Base-by-base conservation (phyloP, 179 eudicot genomes). In the Monotropa hypopitys region DNA sequence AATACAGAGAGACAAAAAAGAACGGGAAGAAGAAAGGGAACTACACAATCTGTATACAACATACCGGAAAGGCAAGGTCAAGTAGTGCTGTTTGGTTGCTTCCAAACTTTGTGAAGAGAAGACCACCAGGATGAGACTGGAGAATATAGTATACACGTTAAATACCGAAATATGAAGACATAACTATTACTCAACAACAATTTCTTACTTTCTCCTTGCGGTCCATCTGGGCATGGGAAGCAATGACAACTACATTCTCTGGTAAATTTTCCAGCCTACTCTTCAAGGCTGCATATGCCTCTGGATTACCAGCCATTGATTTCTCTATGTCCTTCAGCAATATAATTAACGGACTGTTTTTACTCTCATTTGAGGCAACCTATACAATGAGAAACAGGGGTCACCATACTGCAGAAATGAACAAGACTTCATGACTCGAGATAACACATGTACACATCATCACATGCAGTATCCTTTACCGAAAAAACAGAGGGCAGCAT, bases 41-140 rank as follows among this genome's bases (percentile, higher is more conserved):
- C 16, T 11, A 42, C 20, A 69, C 18, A 69, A 61, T 33, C 77
- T 15, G 32, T 20, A 66, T 54, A 16, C 23, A 63, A 51, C 87
- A 75, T 89, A 94, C 97, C 91, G 91, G 91, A 78, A 92, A 93
- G 67, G 92, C 91, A 72, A 94, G 89, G 81, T 94, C 97, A 61
- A 92, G 90, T 67, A 92, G 83, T 45, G 97, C 94, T 40, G 97
- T 92, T 74, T 85, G 93, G 77, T 87, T 94, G 89, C 96, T 86
- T 74, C 94, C 96, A 70, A 94, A 88, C 78, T 94, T 92, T 4
- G 98, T 94, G 76, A 94, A 88, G 20, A 94, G 86, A 75, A 90
- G 83, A 66, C 97, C 91, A 47, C 98, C 96, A 65, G 94, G 90
- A 75, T 92, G 94, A 26, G 92, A 86, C 98, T 93, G 89, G 33